These are phyloP conservation scores for Pterocarpus santalinus DNA, from an alignment of 306 rosid genomes.

Conservation along the genomic window DNA sequence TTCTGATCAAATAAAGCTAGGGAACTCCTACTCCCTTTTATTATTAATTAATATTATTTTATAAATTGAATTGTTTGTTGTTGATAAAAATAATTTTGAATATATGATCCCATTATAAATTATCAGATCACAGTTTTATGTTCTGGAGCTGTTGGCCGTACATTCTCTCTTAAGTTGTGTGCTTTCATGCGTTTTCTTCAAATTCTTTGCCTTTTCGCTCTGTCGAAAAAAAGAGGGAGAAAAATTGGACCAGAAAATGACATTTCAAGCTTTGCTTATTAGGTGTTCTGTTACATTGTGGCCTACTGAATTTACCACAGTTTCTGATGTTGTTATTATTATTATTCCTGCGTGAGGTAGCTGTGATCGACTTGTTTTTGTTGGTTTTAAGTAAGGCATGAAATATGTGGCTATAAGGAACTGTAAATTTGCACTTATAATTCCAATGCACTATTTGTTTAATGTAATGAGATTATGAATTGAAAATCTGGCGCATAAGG, in stretches of 20 bases:
- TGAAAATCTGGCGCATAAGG: neutral
- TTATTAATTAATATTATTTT: no score
- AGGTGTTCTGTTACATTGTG: no score
- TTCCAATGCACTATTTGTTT: neutral
- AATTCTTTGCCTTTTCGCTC: no score
- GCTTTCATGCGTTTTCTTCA: no score
- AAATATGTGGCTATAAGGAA: no score
- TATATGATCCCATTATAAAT: neutral
- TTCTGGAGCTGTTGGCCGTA: no score
- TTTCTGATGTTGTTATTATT: no score
- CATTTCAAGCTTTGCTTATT: neutral
- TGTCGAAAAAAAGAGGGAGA: no score
- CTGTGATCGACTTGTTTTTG: neutral
- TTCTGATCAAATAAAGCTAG: neutral
- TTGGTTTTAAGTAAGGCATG: neutral
- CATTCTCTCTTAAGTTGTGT: no score
- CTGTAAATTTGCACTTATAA: neutral
- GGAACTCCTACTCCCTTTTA: neutral
- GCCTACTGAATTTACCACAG: neutral
- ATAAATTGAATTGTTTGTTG: no score
- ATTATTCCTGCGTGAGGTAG: neutral
- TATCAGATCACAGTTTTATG: neutral
- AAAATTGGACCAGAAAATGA: no score
- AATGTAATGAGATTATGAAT: neutral
- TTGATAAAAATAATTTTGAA: neutral